These are phyloP conservation scores for Candida dubliniensis DNA, from an alignment of 1,139 yeast species.

Conservation along the genomic window DNA sequence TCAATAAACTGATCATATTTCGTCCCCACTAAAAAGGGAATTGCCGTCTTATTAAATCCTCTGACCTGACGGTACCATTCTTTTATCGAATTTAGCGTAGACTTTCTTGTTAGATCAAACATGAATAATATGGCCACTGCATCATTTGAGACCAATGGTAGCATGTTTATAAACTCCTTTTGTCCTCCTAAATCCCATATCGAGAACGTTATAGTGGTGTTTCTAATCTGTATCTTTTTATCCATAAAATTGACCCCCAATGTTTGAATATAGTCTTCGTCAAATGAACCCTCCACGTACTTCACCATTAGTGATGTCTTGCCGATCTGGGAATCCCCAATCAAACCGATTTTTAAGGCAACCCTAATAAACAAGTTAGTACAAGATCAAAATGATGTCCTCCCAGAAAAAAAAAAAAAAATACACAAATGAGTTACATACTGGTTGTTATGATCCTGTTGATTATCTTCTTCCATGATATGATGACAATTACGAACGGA, in stretches of 20 bases:
- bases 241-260: slow-evolving; percentile 96
- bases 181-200: slow-evolving; percentile 99
- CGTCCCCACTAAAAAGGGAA: slow-evolving; percentile 91
- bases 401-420: too few species aligned
- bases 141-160: slow-evolving; percentile 89
- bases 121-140: slow-evolving; percentile 91
- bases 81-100: slow-evolving; percentile 81
- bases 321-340: slow-evolving; percentile 98
- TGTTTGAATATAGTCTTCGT: slow-evolving; percentile 90
- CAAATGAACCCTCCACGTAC: slow-evolving; percentile 91
- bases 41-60: slow-evolving; percentile 88
- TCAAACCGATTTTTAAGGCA: slow-evolving; percentile 85
- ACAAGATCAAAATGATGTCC: not conserved
- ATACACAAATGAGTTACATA: slow-evolving; percentile 21
- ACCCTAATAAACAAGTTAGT: slow-evolving; percentile 39
- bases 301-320: slow-evolving; percentile 96
- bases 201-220: slow-evolving; percentile 87
- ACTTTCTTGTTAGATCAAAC: slow-evolving; percentile 88
- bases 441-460: slow-evolving; percentile 35
- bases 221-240: slow-evolving; percentile 79
- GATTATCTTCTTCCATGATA: slow-evolving; percentile 9
- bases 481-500: not conserved
- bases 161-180: slow-evolving; percentile 92
- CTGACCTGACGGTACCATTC: slow-evolving; percentile 96
- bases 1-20: slow-evolving; percentile 88